Conservation (phyloP, 2,329 filamentous ascomycete genomes). For the Coniochaeta prunicola region DNA sequence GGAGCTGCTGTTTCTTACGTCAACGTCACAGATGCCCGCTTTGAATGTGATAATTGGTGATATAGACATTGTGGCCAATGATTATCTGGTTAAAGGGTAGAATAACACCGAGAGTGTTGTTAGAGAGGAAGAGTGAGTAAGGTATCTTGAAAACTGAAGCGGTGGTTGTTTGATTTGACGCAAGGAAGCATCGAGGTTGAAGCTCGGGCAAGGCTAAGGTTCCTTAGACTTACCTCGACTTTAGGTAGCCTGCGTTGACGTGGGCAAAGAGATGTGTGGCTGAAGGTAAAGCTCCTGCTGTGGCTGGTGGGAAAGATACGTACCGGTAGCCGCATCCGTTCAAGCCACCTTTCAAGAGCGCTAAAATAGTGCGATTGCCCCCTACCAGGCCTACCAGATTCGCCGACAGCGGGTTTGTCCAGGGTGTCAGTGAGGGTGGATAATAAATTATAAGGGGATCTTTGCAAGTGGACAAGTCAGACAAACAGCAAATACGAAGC, state of each 20-base stretch:
- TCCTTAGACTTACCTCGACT: neutral
- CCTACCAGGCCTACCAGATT: too few relatives aligned
- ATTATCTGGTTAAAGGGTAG: neutral
- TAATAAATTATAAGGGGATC: neutral
- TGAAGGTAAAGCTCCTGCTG: neutral
- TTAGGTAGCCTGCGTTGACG: constrained; percentile 1
- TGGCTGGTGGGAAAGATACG: neutral
- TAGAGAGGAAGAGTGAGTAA: neutral
- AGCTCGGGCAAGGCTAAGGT: neutral
- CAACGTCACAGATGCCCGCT: constrained; percentile 79
- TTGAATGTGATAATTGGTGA: constrained; percentile 91
- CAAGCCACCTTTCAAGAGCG: neutral
- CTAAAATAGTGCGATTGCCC: neutral
- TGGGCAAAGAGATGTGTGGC: neutral
- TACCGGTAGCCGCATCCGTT: neutral
- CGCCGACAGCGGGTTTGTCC: neutral
- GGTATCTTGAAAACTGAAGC: neutral
- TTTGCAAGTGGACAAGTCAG: neutral
- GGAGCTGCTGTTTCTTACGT: constrained; percentile 43
- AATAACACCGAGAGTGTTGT: neutral
- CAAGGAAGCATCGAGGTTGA: neutral
- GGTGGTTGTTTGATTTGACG: neutral
- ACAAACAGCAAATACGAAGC: constrained; percentile 1
- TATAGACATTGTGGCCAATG: constrained; percentile 59
- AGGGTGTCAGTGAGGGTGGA: neutral